These are phyloP conservation scores for Zygoascus flipseniorum DNA, from an alignment of 805 yeast genomes.

Conservation along the genomic window DNA sequence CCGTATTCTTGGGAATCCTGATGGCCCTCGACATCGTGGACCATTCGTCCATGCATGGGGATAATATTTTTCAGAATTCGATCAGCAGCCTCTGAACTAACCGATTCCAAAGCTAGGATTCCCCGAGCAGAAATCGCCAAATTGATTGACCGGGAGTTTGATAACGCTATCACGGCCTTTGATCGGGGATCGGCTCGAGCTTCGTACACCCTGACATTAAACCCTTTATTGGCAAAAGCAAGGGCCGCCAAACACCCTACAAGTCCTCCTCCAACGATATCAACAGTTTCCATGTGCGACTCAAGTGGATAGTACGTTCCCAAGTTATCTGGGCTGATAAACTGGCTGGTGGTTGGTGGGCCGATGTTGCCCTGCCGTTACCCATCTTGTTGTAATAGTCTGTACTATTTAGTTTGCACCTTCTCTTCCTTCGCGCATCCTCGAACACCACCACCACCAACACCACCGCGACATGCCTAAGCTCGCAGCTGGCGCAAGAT, in stretches of 20 bases:
- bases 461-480: neutral
- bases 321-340: neutral
- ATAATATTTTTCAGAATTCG: conserved; percentile 52
- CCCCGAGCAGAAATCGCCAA: conserved; percentile 86
- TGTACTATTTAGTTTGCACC: neutral
- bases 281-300: conserved; percentile 8
- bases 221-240: conserved; percentile 69
- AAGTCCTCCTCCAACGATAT: conserved; percentile 77
- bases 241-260: conserved; percentile 82
- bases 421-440: neutral
- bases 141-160: conserved; percentile 51
- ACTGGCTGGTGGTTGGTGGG: too few relatives aligned
- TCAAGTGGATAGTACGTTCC: neutral
- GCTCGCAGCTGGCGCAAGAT: conserved; percentile 28
- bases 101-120: conserved; percentile 53
- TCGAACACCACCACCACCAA: neutral
- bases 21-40: conserved; percentile 59
- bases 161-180: conserved; percentile 15
- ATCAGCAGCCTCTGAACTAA: conserved; percentile 51
- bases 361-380: too few relatives aligned
- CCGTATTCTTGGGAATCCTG: conserved; percentile 72
- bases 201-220: conserved; percentile 64
- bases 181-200: conserved; percentile 60
- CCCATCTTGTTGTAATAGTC: too few relatives aligned
- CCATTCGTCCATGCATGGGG: conserved; percentile 88